A percentile compares a stretch with the other conserved stretches of the same genome.
phyloP scores from a whole-genome alignment of 192 early-diverging fungal genomes.

The Umbelopsis ramanniana region DNA sequence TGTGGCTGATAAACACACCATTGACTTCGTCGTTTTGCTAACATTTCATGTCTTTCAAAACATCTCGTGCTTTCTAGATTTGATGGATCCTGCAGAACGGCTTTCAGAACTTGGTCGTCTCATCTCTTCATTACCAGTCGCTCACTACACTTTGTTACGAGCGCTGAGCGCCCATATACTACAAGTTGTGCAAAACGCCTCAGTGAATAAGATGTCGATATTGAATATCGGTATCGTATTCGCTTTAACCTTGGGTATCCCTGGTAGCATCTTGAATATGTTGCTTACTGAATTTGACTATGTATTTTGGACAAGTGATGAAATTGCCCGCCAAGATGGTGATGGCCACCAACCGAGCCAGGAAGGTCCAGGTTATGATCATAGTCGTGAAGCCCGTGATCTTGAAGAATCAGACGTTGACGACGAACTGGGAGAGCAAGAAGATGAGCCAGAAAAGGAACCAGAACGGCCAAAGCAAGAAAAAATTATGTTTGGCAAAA shows the following conservation, averaged over 20 bases:
- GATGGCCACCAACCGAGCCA: no score
- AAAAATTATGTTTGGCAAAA: background rate
- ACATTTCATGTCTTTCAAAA: background rate
- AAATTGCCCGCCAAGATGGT: no score
- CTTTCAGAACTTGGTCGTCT: constrained; percentile 81
- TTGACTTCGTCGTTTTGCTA: background rate
- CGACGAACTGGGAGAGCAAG: background rate
- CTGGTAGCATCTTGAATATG: constrained; percentile 86
- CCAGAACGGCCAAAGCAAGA: background rate
- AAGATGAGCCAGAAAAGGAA: background rate
- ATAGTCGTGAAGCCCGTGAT: constrained; percentile 37
- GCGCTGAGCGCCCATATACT: constrained; percentile 89
- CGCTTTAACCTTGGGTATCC: constrained; percentile 91
- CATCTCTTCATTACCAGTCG: constrained; percentile 74
- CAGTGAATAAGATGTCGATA: constrained; percentile 93
- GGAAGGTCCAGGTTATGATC: no score
- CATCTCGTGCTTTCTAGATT: constrained; percentile 52
- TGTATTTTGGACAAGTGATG: constrained; percentile 75
- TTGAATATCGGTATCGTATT: constrained; percentile 98
- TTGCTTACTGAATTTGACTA: constrained; percentile 89
- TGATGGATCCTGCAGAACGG: constrained; percentile 75
- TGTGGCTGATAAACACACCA: no score
- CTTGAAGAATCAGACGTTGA: constrained; percentile 32
- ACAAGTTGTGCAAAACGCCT: constrained; percentile 81
- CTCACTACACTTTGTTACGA: constrained; percentile 90